A percentile compares a stretch with the other conserved stretches of the same genome.
These are phyloP conservation scores for Nakazawaea peltata DNA, from an alignment of 805 yeast genomes.

Conservation along the genomic window DNA sequence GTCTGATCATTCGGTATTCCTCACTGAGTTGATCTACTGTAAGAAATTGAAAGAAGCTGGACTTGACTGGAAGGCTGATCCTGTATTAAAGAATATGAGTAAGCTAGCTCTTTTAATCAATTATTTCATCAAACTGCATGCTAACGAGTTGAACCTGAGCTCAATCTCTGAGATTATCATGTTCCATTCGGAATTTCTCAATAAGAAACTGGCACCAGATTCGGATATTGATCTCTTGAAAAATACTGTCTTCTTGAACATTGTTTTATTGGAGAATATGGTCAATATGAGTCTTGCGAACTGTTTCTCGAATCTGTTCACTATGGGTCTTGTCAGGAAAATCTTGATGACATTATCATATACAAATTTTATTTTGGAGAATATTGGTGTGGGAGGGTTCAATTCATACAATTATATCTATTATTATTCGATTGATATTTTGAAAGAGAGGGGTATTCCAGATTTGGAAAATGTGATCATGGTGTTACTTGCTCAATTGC, in stretches of 20 bases:
- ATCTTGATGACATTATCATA: conserved; percentile 34
- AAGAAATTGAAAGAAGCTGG: not conserved
- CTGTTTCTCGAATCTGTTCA: conserved; percentile 26
- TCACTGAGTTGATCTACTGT: conserved; percentile 3
- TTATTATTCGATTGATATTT: conserved; percentile 36
- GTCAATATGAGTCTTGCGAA: conserved; percentile 10
- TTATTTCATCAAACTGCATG: conserved; percentile 15
- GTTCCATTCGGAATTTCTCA: not conserved
- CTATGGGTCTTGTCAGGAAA: conserved; percentile 18
- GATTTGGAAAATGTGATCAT: conserved; percentile 23
- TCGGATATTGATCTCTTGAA: conserved; percentile 4
- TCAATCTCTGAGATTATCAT: conserved; percentile 7
- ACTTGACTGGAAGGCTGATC: conserved; percentile 16
- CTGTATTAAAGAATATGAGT: conserved; percentile 41
- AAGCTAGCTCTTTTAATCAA: conserved; percentile 39
- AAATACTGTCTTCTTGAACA: conserved; percentile 15
- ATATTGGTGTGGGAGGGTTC: conserved; percentile 59
- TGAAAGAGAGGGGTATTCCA: conserved; percentile 20
- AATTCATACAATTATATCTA: conserved; percentile 56
- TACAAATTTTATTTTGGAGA: conserved; percentile 37
- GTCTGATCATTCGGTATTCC: not conserved
- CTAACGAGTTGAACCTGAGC: conserved; percentile 14
- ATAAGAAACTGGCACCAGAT: conserved; percentile 9
- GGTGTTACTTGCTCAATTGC: conserved; percentile 15
- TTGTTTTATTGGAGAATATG: conserved; percentile 13